A percentile compares a stretch with the other conserved stretches of the same genome.
phyloP scores from a whole-genome alignment of 2,329 filamentous ascomycete genomes.

The Fusarium penzigii region DNA sequence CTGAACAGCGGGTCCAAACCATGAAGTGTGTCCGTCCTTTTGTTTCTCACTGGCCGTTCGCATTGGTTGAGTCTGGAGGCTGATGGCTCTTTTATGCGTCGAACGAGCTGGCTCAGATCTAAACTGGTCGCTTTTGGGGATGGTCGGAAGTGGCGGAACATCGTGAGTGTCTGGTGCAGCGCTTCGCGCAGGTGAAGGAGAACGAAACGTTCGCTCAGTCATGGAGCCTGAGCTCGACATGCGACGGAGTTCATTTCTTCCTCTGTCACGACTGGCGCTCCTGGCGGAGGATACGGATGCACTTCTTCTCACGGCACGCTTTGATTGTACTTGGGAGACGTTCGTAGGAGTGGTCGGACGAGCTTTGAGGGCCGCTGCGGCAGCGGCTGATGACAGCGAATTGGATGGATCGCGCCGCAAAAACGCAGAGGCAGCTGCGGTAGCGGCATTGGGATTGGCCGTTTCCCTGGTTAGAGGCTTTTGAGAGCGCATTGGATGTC shows the following conservation, averaged over 20 bases:
- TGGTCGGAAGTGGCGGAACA: conserved; percentile 73
- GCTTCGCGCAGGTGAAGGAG: conserved; percentile 62
- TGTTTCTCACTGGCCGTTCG: conserved; percentile 55
- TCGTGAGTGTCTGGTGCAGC: conserved; percentile 43
- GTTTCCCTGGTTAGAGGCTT: conserved; percentile 66
- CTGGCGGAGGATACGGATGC: conserved; percentile 70
- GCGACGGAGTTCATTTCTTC: conserved; percentile 57
- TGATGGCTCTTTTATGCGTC: conserved; percentile 41
- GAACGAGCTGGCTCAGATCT: conserved; percentile 27
- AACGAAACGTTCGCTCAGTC: conserved; percentile 85
- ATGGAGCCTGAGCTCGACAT: conserved; percentile 77
- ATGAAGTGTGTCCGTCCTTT: conserved; percentile 44
- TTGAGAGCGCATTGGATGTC: conserved; percentile 25
- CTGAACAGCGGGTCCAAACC: conserved; percentile 49
- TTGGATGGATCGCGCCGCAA: conserved; percentile 63
- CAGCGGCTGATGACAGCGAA: conserved; percentile 79
- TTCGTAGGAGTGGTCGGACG: conserved; percentile 76
- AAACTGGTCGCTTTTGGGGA: conserved; percentile 55
- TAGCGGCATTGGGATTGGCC: conserved; percentile 71
- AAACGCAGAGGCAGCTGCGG: conserved; percentile 81
- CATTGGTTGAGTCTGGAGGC: conserved; percentile 51
- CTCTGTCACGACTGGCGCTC: conserved; percentile 41
- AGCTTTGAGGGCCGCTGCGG: conserved; percentile 79
- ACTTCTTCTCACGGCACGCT: conserved; percentile 74
- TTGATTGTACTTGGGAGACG: conserved; percentile 83